phyloP scores from a whole-genome alignment of 2,329 filamentous ascomycete genomes.

The Calonectria honghensis region DNA sequence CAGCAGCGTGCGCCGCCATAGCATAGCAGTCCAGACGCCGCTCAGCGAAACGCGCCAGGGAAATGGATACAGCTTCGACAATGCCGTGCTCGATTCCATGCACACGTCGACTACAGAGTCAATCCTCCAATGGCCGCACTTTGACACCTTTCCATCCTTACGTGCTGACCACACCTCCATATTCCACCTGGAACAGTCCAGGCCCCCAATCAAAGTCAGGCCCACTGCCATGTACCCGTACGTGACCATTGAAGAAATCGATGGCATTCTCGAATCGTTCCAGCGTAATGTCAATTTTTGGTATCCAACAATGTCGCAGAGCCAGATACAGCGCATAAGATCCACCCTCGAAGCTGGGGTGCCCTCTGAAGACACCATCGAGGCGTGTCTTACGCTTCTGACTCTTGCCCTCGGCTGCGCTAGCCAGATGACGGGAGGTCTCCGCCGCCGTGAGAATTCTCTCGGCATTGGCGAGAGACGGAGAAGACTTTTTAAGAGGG shows the following conservation, averaged over 20 bases:
- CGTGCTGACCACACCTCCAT: slow-evolving; percentile 66
- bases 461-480: slow-evolving; percentile 56
- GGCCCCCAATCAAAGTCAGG: slow-evolving; percentile 60
- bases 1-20: slow-evolving; percentile 49
- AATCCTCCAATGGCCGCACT: slow-evolving; percentile 71
- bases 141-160: slow-evolving; percentile 66
- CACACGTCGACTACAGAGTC: slow-evolving; percentile 71
- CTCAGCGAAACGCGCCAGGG: slow-evolving; percentile 47
- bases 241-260: slow-evolving; percentile 64
- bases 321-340: slow-evolving; percentile 60
- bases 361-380: slow-evolving; percentile 60
- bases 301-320: slow-evolving; percentile 69
- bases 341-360: slow-evolving; percentile 58
- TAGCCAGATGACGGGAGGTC: slow-evolving; percentile 61
- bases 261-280: slow-evolving; percentile 65
- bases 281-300: slow-evolving; percentile 70
- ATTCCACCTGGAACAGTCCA: slow-evolving; percentile 68
- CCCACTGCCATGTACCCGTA: slow-evolving; percentile 64
- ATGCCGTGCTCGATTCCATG: slow-evolving; percentile 69
- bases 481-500: slow-evolving; percentile 56
- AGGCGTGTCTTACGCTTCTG: slow-evolving; percentile 66
- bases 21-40: slow-evolving; percentile 51
- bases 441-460: slow-evolving; percentile 44
- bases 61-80: slow-evolving; percentile 60
- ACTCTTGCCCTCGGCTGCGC: slow-evolving; percentile 70